These are phyloP conservation scores for Debaryomyces udenii DNA, from an alignment of 1,139 yeast genomes.

Conservation along the genomic window DNA sequence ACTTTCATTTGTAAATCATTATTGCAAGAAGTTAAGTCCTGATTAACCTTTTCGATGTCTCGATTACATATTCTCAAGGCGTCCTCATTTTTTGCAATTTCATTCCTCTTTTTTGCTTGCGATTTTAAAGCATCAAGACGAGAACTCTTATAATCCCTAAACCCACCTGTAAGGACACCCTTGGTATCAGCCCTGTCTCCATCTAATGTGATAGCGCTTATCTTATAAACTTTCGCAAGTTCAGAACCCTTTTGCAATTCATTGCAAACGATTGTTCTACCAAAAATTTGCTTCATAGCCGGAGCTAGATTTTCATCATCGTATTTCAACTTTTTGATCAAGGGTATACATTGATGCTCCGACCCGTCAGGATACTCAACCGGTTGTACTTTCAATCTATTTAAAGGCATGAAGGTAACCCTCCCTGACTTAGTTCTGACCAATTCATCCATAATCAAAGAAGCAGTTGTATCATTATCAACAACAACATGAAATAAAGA, in stretches of 20 bases:
- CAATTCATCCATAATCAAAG: slow-evolving; percentile 74
- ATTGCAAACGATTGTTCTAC: slow-evolving; percentile 75
- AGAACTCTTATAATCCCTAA: slow-evolving; percentile 66
- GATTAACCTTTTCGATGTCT: slow-evolving; percentile 30
- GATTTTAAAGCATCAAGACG: slow-evolving; percentile 70
- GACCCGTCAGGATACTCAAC: slow-evolving; percentile 56
- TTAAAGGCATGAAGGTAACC: slow-evolving; percentile 88
- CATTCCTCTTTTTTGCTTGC: slow-evolving; percentile 54
- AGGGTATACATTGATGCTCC: slow-evolving; percentile 66
- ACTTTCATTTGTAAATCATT: slow-evolving; percentile 52
- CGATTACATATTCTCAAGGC: slow-evolving; percentile 25
- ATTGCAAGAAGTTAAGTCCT: slow-evolving; percentile 32
- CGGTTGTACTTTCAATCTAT: slow-evolving; percentile 53
- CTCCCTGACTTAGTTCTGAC: slow-evolving; percentile 75
- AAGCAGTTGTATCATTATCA: slow-evolving; percentile 84
- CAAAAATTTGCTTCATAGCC: slow-evolving; percentile 81
- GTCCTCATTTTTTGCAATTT: slow-evolving; percentile 40
- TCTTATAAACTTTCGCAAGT: slow-evolving; percentile 60
- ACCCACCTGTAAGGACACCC: slow-evolving; percentile 92
- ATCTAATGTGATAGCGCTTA: slow-evolving; percentile 84
- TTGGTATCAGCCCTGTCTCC: slow-evolving; percentile 86
- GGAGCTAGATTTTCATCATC: slow-evolving; percentile 53
- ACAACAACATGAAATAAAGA: slow-evolving; percentile 88
- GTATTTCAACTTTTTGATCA: slow-evolving; percentile 70
- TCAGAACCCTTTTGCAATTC: slow-evolving; percentile 71